phyloP scores from a whole-genome alignment of 73 alveolate species.

The Uronychia setigera region DNA sequence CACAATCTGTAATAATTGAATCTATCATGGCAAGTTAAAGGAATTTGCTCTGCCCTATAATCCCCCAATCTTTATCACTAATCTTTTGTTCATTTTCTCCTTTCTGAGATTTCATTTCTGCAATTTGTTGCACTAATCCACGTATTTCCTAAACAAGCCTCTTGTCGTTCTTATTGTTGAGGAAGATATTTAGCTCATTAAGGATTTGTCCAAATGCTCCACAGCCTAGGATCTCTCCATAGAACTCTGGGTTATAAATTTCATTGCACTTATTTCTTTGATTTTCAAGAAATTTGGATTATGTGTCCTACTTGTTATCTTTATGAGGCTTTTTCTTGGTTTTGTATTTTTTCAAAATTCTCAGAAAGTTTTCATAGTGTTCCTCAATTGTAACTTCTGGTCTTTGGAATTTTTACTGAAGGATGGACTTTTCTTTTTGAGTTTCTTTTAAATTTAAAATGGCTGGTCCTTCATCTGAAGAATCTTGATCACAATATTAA shows the following conservation, averaged over 20 bases:
- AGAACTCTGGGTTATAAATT: no score
- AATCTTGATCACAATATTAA: no score
- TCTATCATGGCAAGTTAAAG: not conserved
- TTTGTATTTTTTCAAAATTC: not conserved
- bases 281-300: no score
- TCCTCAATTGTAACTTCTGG: not conserved
- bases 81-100: not conserved
- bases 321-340: not conserved
- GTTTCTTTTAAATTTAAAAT: not conserved
- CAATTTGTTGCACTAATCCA: not conserved
- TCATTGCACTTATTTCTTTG: no score
- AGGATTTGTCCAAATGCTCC: not conserved
- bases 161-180: not conserved
- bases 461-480: not conserved
- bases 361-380: not conserved
- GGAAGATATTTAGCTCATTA: not conserved
- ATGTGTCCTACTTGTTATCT: not conserved
- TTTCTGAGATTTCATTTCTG: no score
- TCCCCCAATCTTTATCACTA: not conserved
- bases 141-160: not conserved
- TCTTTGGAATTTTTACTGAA: not conserved
- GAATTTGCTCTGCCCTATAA: not conserved
- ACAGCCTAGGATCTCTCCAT: no score
- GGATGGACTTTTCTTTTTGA: not conserved
- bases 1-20: not conserved